These are phyloP conservation scores for Lactifluus pinguis DNA, from an alignment of 768 basidiomycete species.

Conservation along the genomic window DNA sequence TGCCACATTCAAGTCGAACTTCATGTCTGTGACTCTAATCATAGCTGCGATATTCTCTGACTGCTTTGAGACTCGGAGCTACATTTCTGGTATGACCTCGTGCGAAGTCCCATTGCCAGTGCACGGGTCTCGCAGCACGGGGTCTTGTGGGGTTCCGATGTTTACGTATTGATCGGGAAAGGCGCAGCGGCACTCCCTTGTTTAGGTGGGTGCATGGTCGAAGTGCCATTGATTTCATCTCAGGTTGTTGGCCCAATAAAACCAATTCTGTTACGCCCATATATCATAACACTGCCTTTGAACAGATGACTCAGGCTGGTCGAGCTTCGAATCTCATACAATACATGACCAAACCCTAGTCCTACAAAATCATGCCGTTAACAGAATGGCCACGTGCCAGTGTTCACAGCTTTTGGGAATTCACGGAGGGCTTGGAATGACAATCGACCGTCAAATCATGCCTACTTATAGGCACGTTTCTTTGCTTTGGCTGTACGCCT, in stretches of 20 bases:
- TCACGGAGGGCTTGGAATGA: too few relatives aligned
- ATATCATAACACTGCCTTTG: neutral
- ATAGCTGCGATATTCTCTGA: neutral
- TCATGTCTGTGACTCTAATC: neutral
- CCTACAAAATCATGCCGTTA: too few relatives aligned
- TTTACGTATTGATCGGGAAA: neutral
- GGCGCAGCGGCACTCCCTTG: neutral
- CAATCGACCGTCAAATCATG: too few relatives aligned
- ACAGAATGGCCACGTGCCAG: too few relatives aligned
- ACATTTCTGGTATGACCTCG: neutral
- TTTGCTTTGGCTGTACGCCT: neutral
- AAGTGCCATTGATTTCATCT: neutral
- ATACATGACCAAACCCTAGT: too few relatives aligned
- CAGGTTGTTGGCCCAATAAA: neutral
- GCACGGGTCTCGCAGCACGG: neutral
- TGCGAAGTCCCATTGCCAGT: neutral
- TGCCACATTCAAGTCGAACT: neutral
- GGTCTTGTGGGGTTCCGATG: neutral
- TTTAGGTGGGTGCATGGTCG: neutral
- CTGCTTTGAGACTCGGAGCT: neutral
- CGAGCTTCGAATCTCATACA: too few relatives aligned
- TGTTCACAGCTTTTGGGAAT: too few relatives aligned
- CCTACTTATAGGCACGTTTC: neutral
- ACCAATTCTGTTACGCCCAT: neutral
- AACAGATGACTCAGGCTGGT: neutral